Percentiles rank a stretch among this genome's conserved stretches.
These are phyloP conservation scores for Taphrina sp. DNA, from an alignment of 1,139 yeast species.

Conservation along the genomic window DNA sequence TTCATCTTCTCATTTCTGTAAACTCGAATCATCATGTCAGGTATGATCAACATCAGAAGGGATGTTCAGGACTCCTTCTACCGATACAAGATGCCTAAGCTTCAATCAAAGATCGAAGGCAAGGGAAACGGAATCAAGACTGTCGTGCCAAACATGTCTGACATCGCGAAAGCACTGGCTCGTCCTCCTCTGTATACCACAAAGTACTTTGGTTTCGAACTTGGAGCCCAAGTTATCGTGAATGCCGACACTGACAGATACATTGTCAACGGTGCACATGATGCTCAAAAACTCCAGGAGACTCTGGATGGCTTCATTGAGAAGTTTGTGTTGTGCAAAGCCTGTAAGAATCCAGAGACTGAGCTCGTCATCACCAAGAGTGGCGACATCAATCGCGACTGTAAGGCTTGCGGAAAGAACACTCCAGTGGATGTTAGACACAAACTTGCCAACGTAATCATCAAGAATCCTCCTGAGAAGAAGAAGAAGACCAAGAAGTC, in stretches of 20 bases:
- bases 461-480: conserved; percentile 88
- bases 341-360: conserved; percentile 97
- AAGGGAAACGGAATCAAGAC: conserved; percentile 99
- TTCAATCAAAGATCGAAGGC: conserved; percentile 97
- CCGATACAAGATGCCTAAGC: conserved; percentile 98
- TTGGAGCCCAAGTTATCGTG: conserved; percentile 92
- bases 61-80: conserved; percentile 97
- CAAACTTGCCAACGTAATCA: conserved; percentile 77
- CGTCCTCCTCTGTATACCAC: conserved; percentile 86
- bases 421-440: conserved; percentile 81
- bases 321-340: conserved; percentile 88
- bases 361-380: conserved; percentile 72
- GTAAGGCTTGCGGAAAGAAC: conserved; percentile 97
- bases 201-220: conserved; percentile 92
- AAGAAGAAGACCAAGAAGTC: conserved; percentile 48
- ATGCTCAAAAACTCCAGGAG: conserved; percentile 85
- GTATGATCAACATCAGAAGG: conserved; percentile 83
- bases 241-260: conserved; percentile 80
- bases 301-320: conserved; percentile 88
- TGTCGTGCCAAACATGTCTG: conserved; percentile 82
- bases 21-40: conserved; percentile 74
- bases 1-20: neutral
- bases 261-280: conserved; percentile 94
- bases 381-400: conserved; percentile 78
- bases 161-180: conserved; percentile 90